phyloP scores from a whole-genome alignment of 805 yeast species.

The Hanseniaspora lachancei region DNA sequence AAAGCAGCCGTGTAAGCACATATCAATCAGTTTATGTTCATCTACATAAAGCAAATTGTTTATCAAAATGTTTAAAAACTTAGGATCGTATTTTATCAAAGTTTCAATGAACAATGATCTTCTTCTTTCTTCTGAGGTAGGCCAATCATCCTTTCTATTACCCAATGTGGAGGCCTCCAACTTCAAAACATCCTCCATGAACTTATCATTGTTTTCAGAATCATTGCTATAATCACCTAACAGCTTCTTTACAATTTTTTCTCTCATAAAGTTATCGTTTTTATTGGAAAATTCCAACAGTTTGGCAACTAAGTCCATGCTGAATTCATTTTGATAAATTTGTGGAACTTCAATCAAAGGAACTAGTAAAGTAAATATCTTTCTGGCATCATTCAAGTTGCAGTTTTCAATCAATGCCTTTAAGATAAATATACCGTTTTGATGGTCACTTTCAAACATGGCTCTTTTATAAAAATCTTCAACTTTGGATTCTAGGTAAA shows the following conservation, averaged over 20 bases:
- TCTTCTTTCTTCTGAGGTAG: slow-evolving; percentile 79
- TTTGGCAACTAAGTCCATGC: slow-evolving; percentile 54
- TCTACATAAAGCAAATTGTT: slow-evolving; percentile 50
- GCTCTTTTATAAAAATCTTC: slow-evolving; percentile 65
- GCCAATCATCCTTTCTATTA: slow-evolving; percentile 79
- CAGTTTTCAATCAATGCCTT: slow-evolving; percentile 44
- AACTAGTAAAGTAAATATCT: slow-evolving; percentile 50
- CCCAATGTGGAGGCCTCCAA: slow-evolving; percentile 63
- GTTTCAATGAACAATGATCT: slow-evolving; percentile 62
- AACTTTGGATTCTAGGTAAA: slow-evolving; percentile 64
- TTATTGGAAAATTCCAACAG: slow-evolving; percentile 53
- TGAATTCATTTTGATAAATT: slow-evolving; percentile 40
- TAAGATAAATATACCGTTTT: slow-evolving; percentile 72
- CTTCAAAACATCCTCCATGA: slow-evolving; percentile 56
- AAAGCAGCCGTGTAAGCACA: slow-evolving; percentile 82
- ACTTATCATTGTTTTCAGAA: slow-evolving; percentile 30
- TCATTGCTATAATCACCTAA: slow-evolving; percentile 33
- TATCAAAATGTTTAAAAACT: slow-evolving; percentile 44
- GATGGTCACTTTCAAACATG: slow-evolving; percentile 18
- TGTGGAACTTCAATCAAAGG: slow-evolving; percentile 46
- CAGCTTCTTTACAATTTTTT: slow-evolving; percentile 41
- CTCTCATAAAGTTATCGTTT: slow-evolving; percentile 45
- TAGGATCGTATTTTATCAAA: slow-evolving; percentile 53
- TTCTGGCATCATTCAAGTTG: slow-evolving; percentile 43
- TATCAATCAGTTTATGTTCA: slow-evolving; percentile 46